These are phyloP conservation scores for Brassica carinata DNA, from an alignment of 345 rosid species.

Conservation along the genomic window DNA sequence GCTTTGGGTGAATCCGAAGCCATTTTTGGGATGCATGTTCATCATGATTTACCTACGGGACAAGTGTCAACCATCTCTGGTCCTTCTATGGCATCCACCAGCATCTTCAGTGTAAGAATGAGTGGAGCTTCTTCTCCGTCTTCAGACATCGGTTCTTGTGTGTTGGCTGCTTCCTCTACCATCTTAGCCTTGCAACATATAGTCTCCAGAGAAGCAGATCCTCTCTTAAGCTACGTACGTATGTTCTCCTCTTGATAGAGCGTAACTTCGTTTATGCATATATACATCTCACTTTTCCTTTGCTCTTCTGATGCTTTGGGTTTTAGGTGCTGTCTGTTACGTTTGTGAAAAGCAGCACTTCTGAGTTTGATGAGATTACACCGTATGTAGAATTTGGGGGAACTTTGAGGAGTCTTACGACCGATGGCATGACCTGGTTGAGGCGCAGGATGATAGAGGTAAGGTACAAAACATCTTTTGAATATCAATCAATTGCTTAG, in stretches of 20 bases:
- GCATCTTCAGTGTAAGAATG: conserved; percentile 60
- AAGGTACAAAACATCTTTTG: conserved; percentile 13
- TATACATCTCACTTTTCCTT: no score
- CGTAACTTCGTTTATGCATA: no score
- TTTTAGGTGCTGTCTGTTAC: conserved; percentile 78
- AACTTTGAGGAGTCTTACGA: conserved; percentile 83
- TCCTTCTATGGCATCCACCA: conserved; percentile 58
- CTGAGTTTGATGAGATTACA: conserved; percentile 58
- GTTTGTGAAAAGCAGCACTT: conserved; percentile 61
- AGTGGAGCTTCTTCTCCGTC: conserved; percentile 57
- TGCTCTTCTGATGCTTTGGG: conserved; percentile 17
- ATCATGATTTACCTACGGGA: conserved; percentile 50
- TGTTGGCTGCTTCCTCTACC: conserved; percentile 64
- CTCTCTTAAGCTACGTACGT: conserved; percentile 60
- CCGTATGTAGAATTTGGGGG: conserved; percentile 78
- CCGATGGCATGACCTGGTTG: conserved; percentile 66
- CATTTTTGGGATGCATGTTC: conserved; percentile 79
- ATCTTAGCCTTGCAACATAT: conserved; percentile 81
- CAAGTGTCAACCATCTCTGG: conserved; percentile 59
- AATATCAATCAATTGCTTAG: not conserved
- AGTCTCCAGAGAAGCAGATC: conserved; percentile 80
- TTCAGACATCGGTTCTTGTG: conserved; percentile 50
- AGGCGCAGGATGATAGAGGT: conserved; percentile 73
- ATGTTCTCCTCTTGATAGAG: not conserved
- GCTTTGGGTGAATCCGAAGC: conserved; percentile 90